A percentile compares a stretch with the other conserved stretches of the same genome.
phyloP scores from a whole-genome alignment of 2,329 filamentous ascomycete species.

The Aulographum hederae region DNA sequence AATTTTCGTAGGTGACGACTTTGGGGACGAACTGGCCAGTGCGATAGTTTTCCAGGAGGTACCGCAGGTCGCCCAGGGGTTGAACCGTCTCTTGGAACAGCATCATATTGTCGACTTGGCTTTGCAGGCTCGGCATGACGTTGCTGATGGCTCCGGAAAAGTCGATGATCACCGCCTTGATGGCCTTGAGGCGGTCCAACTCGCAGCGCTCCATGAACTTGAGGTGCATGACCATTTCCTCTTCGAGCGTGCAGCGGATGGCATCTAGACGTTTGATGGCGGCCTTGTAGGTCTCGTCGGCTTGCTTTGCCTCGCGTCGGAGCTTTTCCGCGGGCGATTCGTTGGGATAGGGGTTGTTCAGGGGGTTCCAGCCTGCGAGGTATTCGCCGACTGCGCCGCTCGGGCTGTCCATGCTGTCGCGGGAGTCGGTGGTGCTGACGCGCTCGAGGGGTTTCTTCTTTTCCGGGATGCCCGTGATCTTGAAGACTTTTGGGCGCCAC shows the following conservation, averaged over 20 bases:
- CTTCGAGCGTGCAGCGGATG: conserved; percentile 84
- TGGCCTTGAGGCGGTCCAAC: conserved; percentile 85
- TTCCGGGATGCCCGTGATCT: conserved; percentile 71
- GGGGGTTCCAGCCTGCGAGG: conserved; percentile 77
- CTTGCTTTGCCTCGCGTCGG: conserved; percentile 71
- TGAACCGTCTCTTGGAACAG: conserved; percentile 98
- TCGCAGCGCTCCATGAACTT: conserved; percentile 96
- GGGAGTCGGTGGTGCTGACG: conserved; percentile 50
- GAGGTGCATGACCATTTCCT: conserved; percentile 81
- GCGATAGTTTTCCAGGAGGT: conserved; percentile 89
- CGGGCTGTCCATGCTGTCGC: conserved; percentile 51
- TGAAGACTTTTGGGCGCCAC: conserved; percentile 85
- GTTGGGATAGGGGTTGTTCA: conserved; percentile 80
- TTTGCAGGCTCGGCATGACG: conserved; percentile 88
- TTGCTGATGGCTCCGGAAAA: conserved; percentile 97
- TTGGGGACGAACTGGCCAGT: conserved; percentile 84
- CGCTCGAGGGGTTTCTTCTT: conserved; percentile 60
- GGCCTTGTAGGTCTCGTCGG: conserved; percentile 85
- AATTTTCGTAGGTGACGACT: conserved; percentile 92
- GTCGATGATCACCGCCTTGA: conserved; percentile 94
- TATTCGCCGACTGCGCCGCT: conserved; percentile 78
- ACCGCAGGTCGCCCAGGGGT: conserved; percentile 72
- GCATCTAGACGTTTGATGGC: conserved; percentile 74
- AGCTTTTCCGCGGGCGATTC: conserved; percentile 79
- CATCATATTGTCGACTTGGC: conserved; percentile 96